These are phyloP conservation scores for Kazachstania psychrophila DNA, from an alignment of 805 yeast species.

Conservation along the genomic window DNA sequence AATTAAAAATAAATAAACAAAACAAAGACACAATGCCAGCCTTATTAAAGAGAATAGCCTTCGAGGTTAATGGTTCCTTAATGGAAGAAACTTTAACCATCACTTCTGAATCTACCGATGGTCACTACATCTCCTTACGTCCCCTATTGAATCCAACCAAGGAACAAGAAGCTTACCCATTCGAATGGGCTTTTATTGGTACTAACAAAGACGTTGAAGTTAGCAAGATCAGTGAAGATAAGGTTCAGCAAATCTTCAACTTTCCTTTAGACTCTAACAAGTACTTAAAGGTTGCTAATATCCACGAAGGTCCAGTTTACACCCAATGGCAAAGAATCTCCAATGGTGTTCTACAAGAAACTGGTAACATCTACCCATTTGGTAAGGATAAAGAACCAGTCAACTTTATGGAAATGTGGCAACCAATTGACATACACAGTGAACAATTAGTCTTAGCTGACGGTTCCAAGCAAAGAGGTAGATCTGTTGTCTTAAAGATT, in stretches of 20 bases:
- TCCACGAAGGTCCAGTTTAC: slow-evolving; percentile 23
- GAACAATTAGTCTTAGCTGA: slow-evolving; percentile 15
- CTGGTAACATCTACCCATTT: slow-evolving; percentile 26
- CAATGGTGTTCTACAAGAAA: slow-evolving; percentile 28
- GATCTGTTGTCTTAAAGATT: slow-evolving; percentile 22
- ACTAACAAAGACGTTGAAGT: slow-evolving; percentile 33
- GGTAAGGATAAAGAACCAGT: slow-evolving; percentile 24
- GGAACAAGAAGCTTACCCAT: slow-evolving; percentile 33
- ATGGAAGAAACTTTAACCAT: slow-evolving; percentile 28
- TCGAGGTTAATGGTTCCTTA: slow-evolving; percentile 22
- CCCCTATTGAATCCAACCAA: slow-evolving; percentile 27
- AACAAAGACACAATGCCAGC: slow-evolving; percentile 17
- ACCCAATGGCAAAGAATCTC: slow-evolving; percentile 29
- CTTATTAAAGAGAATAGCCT: slow-evolving; percentile 25
- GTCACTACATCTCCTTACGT: slow-evolving; percentile 32
- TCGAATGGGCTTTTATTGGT: slow-evolving; percentile 55
- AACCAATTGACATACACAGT: slow-evolving; percentile 25
- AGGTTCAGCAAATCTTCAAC: slow-evolving; percentile 19
- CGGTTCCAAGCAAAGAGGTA: slow-evolving; percentile 7
- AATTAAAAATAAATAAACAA: too few relatives aligned
- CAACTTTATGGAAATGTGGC: slow-evolving; percentile 30
- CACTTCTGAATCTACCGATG: slow-evolving; percentile 26
- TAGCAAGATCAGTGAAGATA: slow-evolving; percentile 21
- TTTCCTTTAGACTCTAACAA: slow-evolving; percentile 27
- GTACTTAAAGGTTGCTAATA: slow-evolving; percentile 20